Percentiles rank a stretch among this genome's conserved stretches.
Evolutionary conservation across 2,329 filamentous ascomycete genomes (phyloP).

Genomic region (Neodidymelliopsis sp.): DNA sequence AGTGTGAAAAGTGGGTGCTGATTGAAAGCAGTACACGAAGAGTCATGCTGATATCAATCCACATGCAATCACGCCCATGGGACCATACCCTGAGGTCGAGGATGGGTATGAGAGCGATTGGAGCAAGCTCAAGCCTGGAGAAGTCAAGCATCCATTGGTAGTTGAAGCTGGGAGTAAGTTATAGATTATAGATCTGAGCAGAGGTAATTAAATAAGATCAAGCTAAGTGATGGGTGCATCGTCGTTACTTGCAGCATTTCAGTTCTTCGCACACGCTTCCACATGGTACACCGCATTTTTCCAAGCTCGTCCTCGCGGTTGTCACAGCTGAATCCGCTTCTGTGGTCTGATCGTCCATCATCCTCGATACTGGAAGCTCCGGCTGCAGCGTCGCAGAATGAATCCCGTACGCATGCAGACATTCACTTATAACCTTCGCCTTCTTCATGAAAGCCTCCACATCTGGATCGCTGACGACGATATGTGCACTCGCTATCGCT

Average conservation of each 20-base stretch:
- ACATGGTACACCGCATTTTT: slow-evolving; percentile 62
- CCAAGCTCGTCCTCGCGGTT: slow-evolving; percentile 35
- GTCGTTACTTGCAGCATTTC: slow-evolving; percentile 52
- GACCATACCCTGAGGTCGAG: slow-evolving; percentile 67
- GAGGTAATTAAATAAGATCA: neutral
- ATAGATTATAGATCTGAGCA: slow-evolving; percentile 5
- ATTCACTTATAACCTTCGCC: slow-evolving; percentile 70
- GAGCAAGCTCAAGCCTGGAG: slow-evolving; percentile 57
- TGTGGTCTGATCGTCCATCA: neutral
- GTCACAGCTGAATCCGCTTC: slow-evolving; percentile 10
- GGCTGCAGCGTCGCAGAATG: slow-evolving; percentile 76
- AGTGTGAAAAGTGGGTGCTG: neutral
- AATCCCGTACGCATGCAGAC: slow-evolving; percentile 76
- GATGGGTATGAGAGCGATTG: slow-evolving; percentile 60
- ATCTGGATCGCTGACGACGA: slow-evolving; percentile 67
- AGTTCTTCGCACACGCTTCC: slow-evolving; percentile 60
- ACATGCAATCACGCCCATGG: slow-evolving; percentile 67
- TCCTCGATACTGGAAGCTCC: slow-evolving; percentile 52
- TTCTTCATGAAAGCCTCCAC: slow-evolving; percentile 66
- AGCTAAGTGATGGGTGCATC: too few relatives aligned
- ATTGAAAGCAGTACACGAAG: slow-evolving; percentile 60
- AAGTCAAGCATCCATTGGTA: slow-evolving; percentile 53
- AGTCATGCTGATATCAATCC: slow-evolving; percentile 68
- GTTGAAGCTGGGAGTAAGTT: slow-evolving; percentile 42
- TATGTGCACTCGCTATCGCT: slow-evolving; percentile 72